Evolutionary conservation across 2,329 filamentous ascomycete genomes (phyloP).

Genomic region (Corinectria fuckeliana): DNA sequence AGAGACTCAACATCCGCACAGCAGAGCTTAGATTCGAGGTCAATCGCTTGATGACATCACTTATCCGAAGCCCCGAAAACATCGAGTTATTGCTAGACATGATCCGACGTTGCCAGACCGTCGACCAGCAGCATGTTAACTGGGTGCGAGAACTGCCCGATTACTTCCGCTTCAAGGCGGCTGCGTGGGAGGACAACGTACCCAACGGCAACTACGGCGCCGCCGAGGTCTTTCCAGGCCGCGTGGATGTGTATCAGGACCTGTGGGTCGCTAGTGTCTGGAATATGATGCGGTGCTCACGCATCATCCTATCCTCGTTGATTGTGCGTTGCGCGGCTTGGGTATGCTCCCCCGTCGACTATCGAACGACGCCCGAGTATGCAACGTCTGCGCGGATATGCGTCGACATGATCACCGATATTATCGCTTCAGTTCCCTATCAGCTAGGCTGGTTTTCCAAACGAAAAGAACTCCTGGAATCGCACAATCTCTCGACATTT

Average conservation of each 20-base stretch:
- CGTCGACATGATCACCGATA: slow-evolving; percentile 61
- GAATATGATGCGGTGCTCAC: slow-evolving; percentile 61
- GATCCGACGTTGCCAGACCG: slow-evolving; percentile 56
- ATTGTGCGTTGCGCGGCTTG: slow-evolving; percentile 67
- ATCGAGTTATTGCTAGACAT: slow-evolving; percentile 58
- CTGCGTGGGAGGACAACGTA: slow-evolving; percentile 63
- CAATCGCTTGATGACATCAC: slow-evolving; percentile 55
- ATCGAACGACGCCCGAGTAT: slow-evolving; percentile 68
- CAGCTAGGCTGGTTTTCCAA: slow-evolving; percentile 65
- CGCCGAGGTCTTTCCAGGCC: slow-evolving; percentile 65
- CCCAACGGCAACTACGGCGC: slow-evolving; percentile 58
- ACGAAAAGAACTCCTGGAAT: slow-evolving; percentile 49
- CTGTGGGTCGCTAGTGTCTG: slow-evolving; percentile 64
- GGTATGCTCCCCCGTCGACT: slow-evolving; percentile 66
- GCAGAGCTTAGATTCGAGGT: slow-evolving; percentile 63
- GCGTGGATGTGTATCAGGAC: slow-evolving; percentile 65
- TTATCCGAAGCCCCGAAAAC: slow-evolving; percentile 55
- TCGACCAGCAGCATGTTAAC: slow-evolving; percentile 58
- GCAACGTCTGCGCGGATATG: slow-evolving; percentile 59
- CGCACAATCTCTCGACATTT: slow-evolving; percentile 52
- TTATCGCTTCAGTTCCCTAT: slow-evolving; percentile 67
- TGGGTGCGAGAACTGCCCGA: slow-evolving; percentile 61
- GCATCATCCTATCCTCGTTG: slow-evolving; percentile 61
- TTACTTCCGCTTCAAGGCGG: slow-evolving; percentile 57
- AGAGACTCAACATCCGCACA: slow-evolving; percentile 60